Evolutionary conservation across 306 rosid genomes (phyloP).

Genomic region (Dalbergia oliveri): DNA sequence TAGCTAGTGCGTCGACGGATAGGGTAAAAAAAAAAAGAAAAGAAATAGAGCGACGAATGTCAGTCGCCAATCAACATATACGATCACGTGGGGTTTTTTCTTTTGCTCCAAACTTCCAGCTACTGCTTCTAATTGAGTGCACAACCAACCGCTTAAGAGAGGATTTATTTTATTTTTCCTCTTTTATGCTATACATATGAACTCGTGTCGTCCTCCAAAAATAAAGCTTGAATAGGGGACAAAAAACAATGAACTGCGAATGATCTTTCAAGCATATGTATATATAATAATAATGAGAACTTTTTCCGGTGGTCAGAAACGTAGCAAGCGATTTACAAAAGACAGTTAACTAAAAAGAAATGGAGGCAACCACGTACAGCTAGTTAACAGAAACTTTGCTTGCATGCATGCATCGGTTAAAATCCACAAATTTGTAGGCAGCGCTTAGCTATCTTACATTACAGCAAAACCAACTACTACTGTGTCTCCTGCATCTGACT

Average conservation of each 20-base stretch:
- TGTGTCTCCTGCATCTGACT: conserved; percentile 11
- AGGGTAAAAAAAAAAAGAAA: too few relatives aligned
- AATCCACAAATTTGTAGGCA: conserved; percentile 46
- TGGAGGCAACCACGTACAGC: conserved; percentile 18
- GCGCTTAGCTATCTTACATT: conserved; percentile 36
- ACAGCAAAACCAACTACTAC: conserved; percentile 30
- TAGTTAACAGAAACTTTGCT: neutral
- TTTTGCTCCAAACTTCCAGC: too few relatives aligned
- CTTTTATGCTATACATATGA: too few relatives aligned
- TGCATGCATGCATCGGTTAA: conserved; percentile 30
- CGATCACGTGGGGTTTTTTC: too few relatives aligned
- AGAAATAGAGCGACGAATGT: too few relatives aligned
- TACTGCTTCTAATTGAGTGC: too few relatives aligned
- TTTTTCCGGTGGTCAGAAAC: conserved; percentile 44
- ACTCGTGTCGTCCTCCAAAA: neutral
- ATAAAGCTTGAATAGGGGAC: neutral
- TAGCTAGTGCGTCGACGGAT: too few relatives aligned
- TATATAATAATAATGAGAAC: neutral
- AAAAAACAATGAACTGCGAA: conserved; percentile 13
- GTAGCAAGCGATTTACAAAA: conserved; percentile 51
- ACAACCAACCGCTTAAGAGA: too few relatives aligned
- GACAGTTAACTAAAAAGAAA: conserved; percentile 32
- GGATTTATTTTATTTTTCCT: too few relatives aligned
- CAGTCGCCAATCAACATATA: too few relatives aligned
- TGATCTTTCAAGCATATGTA: conserved; percentile 38